Evolutionary conservation across 257 asterid species (phyloP).

Genomic region (Henckelia pumila): DNA sequence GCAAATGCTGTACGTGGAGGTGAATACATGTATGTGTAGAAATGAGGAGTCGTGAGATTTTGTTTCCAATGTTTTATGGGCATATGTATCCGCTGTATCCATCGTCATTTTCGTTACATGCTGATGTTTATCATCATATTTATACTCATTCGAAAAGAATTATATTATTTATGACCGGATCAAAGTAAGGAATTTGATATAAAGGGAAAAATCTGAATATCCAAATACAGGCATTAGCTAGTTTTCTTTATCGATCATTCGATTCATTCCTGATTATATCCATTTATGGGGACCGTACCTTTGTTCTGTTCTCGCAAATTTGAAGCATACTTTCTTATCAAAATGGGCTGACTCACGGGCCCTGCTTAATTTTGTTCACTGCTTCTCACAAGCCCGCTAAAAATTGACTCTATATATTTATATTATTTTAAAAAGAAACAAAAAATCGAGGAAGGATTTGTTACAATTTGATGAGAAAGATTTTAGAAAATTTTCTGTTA

Average conservation of each 20-base stretch:
- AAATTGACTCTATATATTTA: too few species aligned
- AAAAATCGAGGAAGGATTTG: too few species aligned
- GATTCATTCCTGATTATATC: too few species aligned
- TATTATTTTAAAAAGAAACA: too few species aligned
- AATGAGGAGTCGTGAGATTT: not conserved
- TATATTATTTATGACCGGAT: not conserved
- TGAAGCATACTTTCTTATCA: too few species aligned
- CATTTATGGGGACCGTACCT: too few species aligned
- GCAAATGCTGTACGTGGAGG: slow-evolving; percentile 96
- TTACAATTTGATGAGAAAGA: too few species aligned
- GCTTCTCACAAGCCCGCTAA: too few species aligned
- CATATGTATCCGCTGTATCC: too few species aligned
- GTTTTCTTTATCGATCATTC: not conserved
- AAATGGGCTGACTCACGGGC: not conserved
- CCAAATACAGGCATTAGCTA: not conserved
- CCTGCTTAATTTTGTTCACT: not conserved
- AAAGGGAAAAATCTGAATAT: not conserved
- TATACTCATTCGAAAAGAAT: not conserved
- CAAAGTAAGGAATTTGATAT: not conserved
- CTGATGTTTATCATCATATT: not conserved
- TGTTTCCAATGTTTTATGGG: not conserved
- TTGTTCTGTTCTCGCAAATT: too few species aligned
- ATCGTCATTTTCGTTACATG: too few species aligned
- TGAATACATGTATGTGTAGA: slow-evolving; percentile 89
- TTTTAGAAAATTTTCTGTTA: too few species aligned